A percentile compares a stretch with the other conserved stretches of the same genome.
These are phyloP conservation scores for Corniculantispora saksenae DNA, from an alignment of 2,329 filamentous ascomycete genomes.

Conservation along the genomic window DNA sequence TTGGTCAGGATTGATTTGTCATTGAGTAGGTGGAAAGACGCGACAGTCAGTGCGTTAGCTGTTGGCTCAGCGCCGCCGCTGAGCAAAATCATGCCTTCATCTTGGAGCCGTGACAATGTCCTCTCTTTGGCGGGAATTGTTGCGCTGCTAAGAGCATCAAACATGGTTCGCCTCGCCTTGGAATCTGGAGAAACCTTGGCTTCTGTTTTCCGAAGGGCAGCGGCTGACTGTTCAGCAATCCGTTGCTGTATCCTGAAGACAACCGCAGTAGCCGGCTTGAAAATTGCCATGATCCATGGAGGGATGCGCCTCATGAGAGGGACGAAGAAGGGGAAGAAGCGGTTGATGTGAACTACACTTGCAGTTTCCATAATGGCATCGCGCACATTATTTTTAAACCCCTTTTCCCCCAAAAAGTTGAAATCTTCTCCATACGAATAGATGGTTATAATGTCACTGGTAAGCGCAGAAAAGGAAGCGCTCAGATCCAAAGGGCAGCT, in stretches of 20 bases:
- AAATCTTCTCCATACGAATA: constrained; percentile 1
- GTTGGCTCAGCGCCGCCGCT: constrained; percentile 26
- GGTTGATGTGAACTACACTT: background rate
- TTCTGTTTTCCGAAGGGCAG: background rate
- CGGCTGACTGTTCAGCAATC: background rate
- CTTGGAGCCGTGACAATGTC: constrained; percentile 19
- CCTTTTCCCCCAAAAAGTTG: background rate
- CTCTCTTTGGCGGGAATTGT: constrained; percentile 20
- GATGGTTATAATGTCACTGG: constrained; percentile 12
- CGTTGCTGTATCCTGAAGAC: background rate
- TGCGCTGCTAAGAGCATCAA: background rate
- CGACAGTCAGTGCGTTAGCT: background rate
- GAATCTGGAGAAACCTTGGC: background rate
- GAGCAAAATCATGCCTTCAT: constrained; percentile 23
- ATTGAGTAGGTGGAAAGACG: background rate
- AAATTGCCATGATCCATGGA: background rate
- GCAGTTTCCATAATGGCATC: background rate
- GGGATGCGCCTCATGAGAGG: background rate
- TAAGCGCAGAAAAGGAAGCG: constrained; percentile 6
- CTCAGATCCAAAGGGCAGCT: no score
- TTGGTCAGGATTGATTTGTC: background rate
- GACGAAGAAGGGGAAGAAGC: background rate
- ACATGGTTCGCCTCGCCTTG: background rate
- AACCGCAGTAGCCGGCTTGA: background rate
- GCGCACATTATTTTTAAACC: background rate